Base-by-base conservation (phyloP, 2,329 filamentous ascomycete genomes). In the Coniochaeta sp. region DNA sequence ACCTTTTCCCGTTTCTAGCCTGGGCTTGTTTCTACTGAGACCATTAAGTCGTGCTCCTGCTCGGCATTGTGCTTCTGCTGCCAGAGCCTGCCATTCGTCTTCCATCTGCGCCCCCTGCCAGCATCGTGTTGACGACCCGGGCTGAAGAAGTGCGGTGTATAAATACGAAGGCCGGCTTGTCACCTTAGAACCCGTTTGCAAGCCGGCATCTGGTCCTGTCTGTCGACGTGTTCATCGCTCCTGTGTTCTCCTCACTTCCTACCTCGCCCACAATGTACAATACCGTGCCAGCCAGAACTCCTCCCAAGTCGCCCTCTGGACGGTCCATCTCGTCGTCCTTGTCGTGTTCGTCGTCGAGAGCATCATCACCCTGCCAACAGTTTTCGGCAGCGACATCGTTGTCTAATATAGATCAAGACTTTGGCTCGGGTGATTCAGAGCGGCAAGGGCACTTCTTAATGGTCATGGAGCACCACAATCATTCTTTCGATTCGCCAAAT, bases 71-170 rank as follows among this genome's bases (percentile, higher is more conserved):
- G 22, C 56, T 44, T 58, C 56, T 58, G 19, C 34, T 54, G 58
- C 28, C 52, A 9, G 34, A 59, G 56, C 56, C 34, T 14, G 50
- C 58, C 26, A 58, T 56, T 40, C 47, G 36, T 47, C 19, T 33
- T 34, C 31, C 14, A 40, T 36, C 59, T 62, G 58, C 59, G 43
- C 47, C 40, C 59, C 31, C 19, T 43, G 52, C 31, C 24, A 26
- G 34, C 12, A 8, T n/a, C 52, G 38, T 61, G n/a, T 56, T 64
- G 63, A 62, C 62, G 59, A 57, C 60, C 58, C 60, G 57, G 60
- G 61, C 59, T 54, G 56, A 61, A 61, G 65, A 65, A 62, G 64
- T 38, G 54, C 54, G 54, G 54, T 57, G 54, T 57, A 36, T 57
- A 57, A 57, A 57, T 38, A 34, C 28, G 19, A 38, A 38, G 3